Base-by-base conservation (phyloP, 768 basidiomycete genomes). In the Pleurotus citrinopileatus region DNA sequence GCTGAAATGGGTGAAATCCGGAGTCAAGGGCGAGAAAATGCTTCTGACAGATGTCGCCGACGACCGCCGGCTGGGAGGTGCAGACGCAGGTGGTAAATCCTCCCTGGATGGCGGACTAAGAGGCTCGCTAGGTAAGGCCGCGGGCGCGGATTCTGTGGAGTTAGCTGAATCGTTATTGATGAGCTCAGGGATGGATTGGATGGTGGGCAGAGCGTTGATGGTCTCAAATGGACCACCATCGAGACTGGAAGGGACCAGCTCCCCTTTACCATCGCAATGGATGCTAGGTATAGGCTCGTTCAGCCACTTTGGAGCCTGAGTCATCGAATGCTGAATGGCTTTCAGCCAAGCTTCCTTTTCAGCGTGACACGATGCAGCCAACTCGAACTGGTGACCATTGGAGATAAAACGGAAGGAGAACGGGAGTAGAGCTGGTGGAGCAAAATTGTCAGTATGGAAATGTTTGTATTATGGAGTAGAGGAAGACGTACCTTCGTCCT, bases 341-440 rank as follows among this genome's bases (percentile, higher is more conserved):
- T 73, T 70, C 52, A 94, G 71, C 96, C 96, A 98, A n/a, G 89
- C 73, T 23, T 83, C 80, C 72, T 93, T 95, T 70, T 98, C 96
- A 29, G 75, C 78, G 61, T 73, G 79, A 65, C 94, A 95, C 13
- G 91, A 82, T 0, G 91, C 91, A 5, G 91, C 91, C 26, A 98
- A 71, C 65, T 97, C 94, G 61, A 96, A 89, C 55, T 83, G 78
- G 62, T 91, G 86, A 4, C 86, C 84, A 51, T 76, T 78, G 40
- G 77, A 79, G 8, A 77, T 80, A 13, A 97, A 71, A 46, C 89
- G 85, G 68, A 98, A 90, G 40, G 87, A 87, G 62, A 84, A 88
- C 10, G 94, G 87, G 5, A 98, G 73, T 58, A 87, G 75, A 42
- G 84, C 94, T 97, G 60, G 8, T 57, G n/a, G n/a, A n/a, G n/a